Evolutionary conservation across 73 alveolate species (phyloP).

Genomic region (Paramecium tetraurelia): DNA sequence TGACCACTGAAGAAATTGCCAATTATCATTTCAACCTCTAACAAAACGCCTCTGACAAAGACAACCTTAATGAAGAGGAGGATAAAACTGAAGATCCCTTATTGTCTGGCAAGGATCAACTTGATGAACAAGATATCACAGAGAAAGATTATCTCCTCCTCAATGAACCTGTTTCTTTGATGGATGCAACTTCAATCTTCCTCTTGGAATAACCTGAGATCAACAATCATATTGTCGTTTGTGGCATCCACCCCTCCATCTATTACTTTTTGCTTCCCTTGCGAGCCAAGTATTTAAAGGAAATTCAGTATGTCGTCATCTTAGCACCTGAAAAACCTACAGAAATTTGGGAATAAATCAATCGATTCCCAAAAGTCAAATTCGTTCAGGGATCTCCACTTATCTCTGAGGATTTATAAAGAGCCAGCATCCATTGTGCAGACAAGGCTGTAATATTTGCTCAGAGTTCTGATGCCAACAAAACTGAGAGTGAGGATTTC

Average conservation of each 20-base stretch:
- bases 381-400: constrained; percentile 91
- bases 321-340: constrained; percentile 82
- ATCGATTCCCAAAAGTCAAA: constrained; percentile 81
- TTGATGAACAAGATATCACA: constrained; percentile 64
- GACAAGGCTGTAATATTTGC: constrained; percentile 97
- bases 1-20: constrained; percentile 64
- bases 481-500: constrained; percentile 61
- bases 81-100: constrained; percentile 26
- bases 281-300: constrained; percentile 90
- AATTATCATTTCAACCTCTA: constrained; percentile 6
- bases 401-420: constrained; percentile 84
- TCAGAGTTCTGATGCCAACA: constrained; percentile 73
- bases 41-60: not conserved
- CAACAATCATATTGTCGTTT: constrained; percentile 90
- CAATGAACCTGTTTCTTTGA: constrained; percentile 67
- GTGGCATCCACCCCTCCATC: constrained; percentile 96
- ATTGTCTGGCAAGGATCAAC: constrained; percentile 64
- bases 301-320: constrained; percentile 82
- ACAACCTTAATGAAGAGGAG: constrained; percentile 35
- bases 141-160: constrained; percentile 76
- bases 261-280: constrained; percentile 90
- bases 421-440: constrained; percentile 96
- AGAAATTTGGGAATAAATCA: constrained; percentile 91
- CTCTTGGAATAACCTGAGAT: constrained; percentile 74
- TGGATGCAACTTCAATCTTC: constrained; percentile 65